phyloP scores from a whole-genome alignment of 2,329 filamentous ascomycete genomes.

The Hysterium pulicare region DNA sequence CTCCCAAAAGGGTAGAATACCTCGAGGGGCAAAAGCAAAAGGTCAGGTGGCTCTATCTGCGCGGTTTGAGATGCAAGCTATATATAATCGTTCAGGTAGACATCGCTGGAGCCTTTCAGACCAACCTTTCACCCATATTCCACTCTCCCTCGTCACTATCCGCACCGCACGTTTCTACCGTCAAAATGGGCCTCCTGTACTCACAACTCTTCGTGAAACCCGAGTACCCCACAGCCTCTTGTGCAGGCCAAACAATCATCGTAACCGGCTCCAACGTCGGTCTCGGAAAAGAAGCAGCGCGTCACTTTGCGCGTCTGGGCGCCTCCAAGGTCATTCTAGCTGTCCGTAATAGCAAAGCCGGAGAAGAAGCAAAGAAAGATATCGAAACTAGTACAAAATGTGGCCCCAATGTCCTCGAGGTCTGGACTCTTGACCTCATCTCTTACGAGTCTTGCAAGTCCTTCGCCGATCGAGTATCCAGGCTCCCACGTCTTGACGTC shows the following conservation, averaged over 20 bases:
- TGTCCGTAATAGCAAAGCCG: constrained; percentile 19
- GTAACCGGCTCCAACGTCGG: constrained; percentile 45
- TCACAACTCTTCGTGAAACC: constrained; percentile 15
- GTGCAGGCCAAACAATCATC: constrained; percentile 28
- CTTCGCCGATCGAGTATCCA: constrained; percentile 6
- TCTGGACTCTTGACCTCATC: constrained; percentile 11
- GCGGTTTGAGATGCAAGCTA: too few species aligned
- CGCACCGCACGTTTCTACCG: too few species aligned
- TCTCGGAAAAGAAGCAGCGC: constrained; percentile 41
- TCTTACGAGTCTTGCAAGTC: constrained; percentile 3
- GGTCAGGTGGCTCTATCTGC: too few species aligned
- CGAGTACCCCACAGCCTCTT: constrained; percentile 15
- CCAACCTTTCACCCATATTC: too few species aligned
- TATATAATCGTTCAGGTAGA: too few species aligned
- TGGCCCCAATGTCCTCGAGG: constrained; percentile 9
- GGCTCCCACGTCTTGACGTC: constrained; percentile 22
- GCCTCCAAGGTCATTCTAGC: constrained; percentile 19
- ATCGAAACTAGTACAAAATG: constrained; percentile 9
- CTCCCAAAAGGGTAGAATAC: too few species aligned
- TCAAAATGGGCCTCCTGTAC: background rate
- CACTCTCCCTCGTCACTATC: too few species aligned
- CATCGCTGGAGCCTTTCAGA: too few species aligned
- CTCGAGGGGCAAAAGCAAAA: too few species aligned
- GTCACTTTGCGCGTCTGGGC: constrained; percentile 36
- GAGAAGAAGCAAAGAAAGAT: constrained; percentile 14